phyloP scores from a whole-genome alignment of 768 basidiomycete species.

The Termitomyces sp. region DNA sequence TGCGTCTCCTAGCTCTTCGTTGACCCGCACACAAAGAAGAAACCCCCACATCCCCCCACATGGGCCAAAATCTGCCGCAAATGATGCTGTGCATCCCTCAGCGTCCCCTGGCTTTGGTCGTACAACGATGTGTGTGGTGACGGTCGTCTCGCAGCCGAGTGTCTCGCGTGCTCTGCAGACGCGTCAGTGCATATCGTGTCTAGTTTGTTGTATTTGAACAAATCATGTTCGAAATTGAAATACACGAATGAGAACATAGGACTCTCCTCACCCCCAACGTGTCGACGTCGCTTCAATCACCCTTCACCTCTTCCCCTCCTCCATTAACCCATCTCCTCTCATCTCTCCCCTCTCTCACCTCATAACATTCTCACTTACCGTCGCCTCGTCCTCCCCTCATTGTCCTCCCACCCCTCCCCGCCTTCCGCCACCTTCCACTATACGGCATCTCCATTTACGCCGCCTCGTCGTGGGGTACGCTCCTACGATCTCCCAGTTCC shows the following conservation, averaged over 20 bases:
- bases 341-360: conserved; percentile 20
- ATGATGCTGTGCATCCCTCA: conserved; percentile 33
- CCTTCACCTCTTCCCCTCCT: conserved; percentile 34
- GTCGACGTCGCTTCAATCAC: conserved; percentile 33
- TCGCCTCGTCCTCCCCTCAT: conserved; percentile 21
- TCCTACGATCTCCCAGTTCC: conserved; percentile 31
- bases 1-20: conserved; percentile 37
- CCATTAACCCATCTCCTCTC: conserved; percentile 25
- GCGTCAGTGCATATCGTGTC: conserved; percentile 34
- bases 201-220: no score
- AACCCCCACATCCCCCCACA: conserved; percentile 27
- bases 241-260: no score
- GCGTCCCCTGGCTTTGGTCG: conserved; percentile 35
- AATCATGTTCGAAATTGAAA: no score
- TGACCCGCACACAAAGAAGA: no score
- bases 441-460: conserved; percentile 31
- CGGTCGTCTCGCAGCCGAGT: conserved; percentile 27
- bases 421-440: conserved; percentile 28
- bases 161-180: conserved; percentile 29
- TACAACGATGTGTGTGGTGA: conserved; percentile 36
- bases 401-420: conserved; percentile 20
- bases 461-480: conserved; percentile 25
- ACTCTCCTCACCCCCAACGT: conserved; percentile 27
- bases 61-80: conserved; percentile 38
- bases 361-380: conserved; percentile 29